Percentiles rank a stretch among this genome's conserved stretches.
Conservation (phyloP, 2,329 filamentous ascomycete species). For the Endocalyx cinctus region DNA sequence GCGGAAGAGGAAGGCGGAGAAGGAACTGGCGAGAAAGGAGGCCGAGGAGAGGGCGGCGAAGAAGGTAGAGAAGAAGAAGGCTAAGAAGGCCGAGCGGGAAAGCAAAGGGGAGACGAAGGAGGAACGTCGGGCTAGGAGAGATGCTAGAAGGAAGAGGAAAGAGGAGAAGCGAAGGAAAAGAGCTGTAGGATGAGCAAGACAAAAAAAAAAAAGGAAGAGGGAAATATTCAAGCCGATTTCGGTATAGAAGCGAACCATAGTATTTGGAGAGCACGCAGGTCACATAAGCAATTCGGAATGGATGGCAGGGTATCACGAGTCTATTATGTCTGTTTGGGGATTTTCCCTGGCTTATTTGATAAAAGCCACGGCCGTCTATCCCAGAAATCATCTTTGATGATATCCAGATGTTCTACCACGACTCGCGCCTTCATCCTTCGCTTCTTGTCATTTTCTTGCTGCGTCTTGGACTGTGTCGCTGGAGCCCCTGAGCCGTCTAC, state of each 20-base stretch:
- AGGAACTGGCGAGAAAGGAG: constrained; percentile 23
- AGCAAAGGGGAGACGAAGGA: constrained; percentile 41
- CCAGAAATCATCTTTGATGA: constrained; percentile 97
- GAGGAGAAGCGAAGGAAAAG: constrained; percentile 24
- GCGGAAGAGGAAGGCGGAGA: constrained; percentile 24
- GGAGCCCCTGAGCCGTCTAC: constrained; percentile 49
- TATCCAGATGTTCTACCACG: constrained; percentile 80
- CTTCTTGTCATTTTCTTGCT: constrained; percentile 79
- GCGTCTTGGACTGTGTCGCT: constrained; percentile 65
- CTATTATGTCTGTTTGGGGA: constrained; percentile 53
- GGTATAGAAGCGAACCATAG: no score
- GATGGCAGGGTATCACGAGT: no score
- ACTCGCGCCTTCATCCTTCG: constrained; percentile 74
- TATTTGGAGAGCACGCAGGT: no score
- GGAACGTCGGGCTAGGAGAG: constrained; percentile 38
- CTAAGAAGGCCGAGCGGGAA: constrained; percentile 38
- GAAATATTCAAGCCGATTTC: no score
- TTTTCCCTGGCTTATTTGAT: constrained; percentile 67
- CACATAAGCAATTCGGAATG: no score
- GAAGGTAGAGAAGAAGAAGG: constrained; percentile 32
- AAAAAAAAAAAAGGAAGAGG: no score
- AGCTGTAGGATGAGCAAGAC: constrained; percentile 9
- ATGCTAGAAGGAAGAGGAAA: constrained; percentile 37
- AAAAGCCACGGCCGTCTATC: constrained; percentile 77
- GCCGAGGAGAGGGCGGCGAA: constrained; percentile 12